These are phyloP conservation scores for Echinosophora koreensis DNA, from an alignment of 306 rosid genomes.

Conservation along the genomic window DNA sequence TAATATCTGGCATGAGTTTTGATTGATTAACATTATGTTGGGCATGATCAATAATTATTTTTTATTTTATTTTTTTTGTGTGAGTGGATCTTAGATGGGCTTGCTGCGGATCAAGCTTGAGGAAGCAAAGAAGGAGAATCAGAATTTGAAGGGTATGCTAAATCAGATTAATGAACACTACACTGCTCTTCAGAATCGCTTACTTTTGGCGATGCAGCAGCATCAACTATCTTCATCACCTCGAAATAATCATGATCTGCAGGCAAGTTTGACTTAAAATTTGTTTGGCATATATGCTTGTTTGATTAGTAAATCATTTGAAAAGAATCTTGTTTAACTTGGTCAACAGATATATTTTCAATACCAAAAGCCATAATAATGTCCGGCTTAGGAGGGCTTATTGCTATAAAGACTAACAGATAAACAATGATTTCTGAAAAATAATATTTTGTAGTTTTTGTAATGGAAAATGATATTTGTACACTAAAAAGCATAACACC, in stretches of 20 bases:
- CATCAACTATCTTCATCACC: slow-evolving; percentile 41
- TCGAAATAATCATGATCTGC: slow-evolving; percentile 27
- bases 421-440: not conserved
- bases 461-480: not conserved
- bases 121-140: slow-evolving; percentile 56
- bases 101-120: slow-evolving; percentile 50
- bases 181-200: slow-evolving; percentile 47
- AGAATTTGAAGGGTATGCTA: slow-evolving; percentile 41
- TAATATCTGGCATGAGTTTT: not conserved
- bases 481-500: too few species aligned
- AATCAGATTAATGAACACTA: slow-evolving; percentile 47
- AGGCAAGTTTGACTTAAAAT: slow-evolving; percentile 53
- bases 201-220: slow-evolving; percentile 42
- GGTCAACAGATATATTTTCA: slow-evolving; percentile 33
- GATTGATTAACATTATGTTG: not conserved
- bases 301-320: not conserved
- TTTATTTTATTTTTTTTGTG: not conserved
- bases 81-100: slow-evolving; percentile 37
- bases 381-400: not conserved
- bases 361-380: not conserved
- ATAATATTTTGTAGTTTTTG: not conserved
- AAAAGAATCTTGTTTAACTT: not conserved
- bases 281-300: not conserved
- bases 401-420: slow-evolving; percentile 23
- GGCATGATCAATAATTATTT: not conserved